These are phyloP conservation scores for Acacia concinna DNA, from an alignment of 331 rosid genomes.

Conservation along the genomic window DNA sequence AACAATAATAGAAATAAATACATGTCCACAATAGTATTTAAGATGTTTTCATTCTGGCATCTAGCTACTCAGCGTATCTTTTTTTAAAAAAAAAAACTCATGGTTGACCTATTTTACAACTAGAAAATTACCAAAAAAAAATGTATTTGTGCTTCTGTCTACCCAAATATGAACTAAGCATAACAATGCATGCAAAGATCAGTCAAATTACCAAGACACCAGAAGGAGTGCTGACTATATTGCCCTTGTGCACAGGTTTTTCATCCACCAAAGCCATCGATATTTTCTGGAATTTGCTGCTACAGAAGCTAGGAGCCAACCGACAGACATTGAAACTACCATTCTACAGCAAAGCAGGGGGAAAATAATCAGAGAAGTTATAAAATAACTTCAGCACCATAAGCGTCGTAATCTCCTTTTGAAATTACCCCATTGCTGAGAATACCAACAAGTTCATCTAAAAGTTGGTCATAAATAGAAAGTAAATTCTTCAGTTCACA, in stretches of 20 bases:
- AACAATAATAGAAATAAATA: conserved; percentile 9
- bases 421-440: neutral
- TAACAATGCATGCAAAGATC: neutral
- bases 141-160: neutral
- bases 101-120: neutral
- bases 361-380: neutral
- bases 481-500: neutral
- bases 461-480: neutral
- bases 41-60: neutral
- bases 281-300: conserved; percentile 39
- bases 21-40: neutral
- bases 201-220: conserved; percentile 56
- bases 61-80: conserved; percentile 8
- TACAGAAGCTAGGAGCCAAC: conserved; percentile 36
- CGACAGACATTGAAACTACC: conserved; percentile 35
- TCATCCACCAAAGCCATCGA: conserved; percentile 66
- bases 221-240: conserved; percentile 49
- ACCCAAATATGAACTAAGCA: conserved; percentile 12
- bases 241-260: conserved; percentile 39
- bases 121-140: neutral
- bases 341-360: conserved; percentile 40
- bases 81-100: neutral
- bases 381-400: neutral
- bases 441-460: neutral
- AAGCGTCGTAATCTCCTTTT: neutral